Evolutionary conservation across 805 yeast genomes (phyloP).

Genomic region (Schwanniomyces pseudopolymorphus): DNA sequence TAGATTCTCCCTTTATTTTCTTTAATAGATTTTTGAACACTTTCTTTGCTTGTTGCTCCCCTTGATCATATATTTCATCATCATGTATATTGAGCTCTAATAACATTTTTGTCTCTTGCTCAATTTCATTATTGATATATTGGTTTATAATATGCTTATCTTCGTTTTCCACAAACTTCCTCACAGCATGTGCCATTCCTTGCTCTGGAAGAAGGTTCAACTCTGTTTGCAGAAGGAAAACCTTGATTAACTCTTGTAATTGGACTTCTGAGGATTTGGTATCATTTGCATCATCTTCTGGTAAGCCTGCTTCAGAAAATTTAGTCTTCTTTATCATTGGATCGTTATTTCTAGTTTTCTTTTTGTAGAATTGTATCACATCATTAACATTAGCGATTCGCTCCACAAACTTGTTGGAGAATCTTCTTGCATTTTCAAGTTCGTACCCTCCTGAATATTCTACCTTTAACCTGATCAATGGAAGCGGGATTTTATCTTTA

Average conservation of each 20-base stretch:
- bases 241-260: constrained; percentile 63
- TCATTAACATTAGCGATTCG: constrained; percentile 89
- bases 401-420: constrained; percentile 88
- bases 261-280: constrained; percentile 35
- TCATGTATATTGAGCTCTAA: constrained; percentile 43
- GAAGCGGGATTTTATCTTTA: constrained; percentile 56
- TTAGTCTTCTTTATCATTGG: constrained; percentile 19
- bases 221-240: constrained; percentile 59
- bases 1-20: constrained; percentile 29
- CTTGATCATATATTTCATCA: constrained; percentile 30
- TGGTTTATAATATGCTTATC: constrained; percentile 69
- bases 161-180: constrained; percentile 74
- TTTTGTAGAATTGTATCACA: constrained; percentile 68
- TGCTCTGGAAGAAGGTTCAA: constrained; percentile 70
- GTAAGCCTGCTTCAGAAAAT: constrained; percentile 13
- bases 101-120: constrained; percentile 50
- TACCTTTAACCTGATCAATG: constrained; percentile 77
- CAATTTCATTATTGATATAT: constrained; percentile 58
- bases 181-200: constrained; percentile 73
- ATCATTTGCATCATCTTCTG: constrained; percentile 11
- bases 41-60: constrained; percentile 22
- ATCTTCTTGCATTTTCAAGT: constrained; percentile 85
- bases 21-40: constrained; percentile 47
- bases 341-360: constrained; percentile 27
- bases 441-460: constrained; percentile 91